Base-by-base conservation (phyloP, 202 grass and related monocot genomes). In the Hordeum pubiflorum region DNA sequence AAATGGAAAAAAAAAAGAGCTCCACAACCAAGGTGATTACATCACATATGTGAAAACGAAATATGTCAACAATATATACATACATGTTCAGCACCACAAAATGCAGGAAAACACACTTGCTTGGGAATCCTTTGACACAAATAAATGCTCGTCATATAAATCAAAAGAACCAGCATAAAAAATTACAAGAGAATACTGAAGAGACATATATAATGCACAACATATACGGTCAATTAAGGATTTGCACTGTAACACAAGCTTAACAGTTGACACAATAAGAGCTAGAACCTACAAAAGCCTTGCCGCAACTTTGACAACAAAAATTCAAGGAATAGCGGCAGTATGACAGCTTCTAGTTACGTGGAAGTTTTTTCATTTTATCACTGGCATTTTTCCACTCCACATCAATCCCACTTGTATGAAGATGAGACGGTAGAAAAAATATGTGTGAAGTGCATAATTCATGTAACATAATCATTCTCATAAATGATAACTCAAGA, bases 21-120 rank as follows among this genome's bases (percentile, higher is more conserved):
- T 56, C 31, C 58, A 65, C 62, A 75, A 39, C 2, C 9, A 65
- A 83, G 59, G 56, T 31, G 6, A 39, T 40, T 21, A 32, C 33
- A 33, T 29, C 10, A 6, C 50, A 3, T 38, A 20, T 58, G 23
- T 77, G 56, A 12, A 17, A 70, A 26, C 39, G 26, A 71, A 54
- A 68, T 9, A 32, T 69, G 61, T 80, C 31, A 79, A 69, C 14
- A 48, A 68, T 38, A 54, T 34, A 62, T 24, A 24, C 38, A 73
- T 70, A 23, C 55, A 24, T 43, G 8, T 66, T 54, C 68, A 11
- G 50, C 75, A 41, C 74, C 50, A 84, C 61, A 88, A 59, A 27
- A 81, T 74, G 17, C 17, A 4, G 2, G 60, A 44, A 65, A 65
- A 13, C 4, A n/a, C 0, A 26, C 38, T 46, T 75, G 40, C 39